Evolutionary conservation across 2,329 filamentous ascomycete species (phyloP).

Genomic region (Fusarium sp.): DNA sequence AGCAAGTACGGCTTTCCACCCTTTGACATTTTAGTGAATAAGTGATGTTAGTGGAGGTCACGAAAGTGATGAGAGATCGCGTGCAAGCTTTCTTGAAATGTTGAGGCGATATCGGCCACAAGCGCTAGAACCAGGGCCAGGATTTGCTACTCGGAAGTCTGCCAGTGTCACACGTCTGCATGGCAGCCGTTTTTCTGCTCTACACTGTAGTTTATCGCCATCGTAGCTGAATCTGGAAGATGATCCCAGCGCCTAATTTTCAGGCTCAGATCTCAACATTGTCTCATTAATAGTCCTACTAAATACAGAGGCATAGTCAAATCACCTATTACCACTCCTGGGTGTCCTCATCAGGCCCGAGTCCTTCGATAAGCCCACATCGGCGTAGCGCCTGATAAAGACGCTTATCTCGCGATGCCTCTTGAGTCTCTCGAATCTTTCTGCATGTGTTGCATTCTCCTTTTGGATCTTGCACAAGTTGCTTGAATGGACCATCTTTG

Average conservation of each 20-base stretch:
- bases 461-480: background rate
- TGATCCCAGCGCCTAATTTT: no score
- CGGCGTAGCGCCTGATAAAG: no score
- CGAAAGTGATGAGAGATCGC: accelerated
- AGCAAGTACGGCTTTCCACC: no score
- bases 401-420: background rate
- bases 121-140: background rate
- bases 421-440: background rate
- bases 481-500: background rate
- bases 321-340: background rate
- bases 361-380: background rate
- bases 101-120: background rate
- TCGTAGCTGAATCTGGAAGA: no score
- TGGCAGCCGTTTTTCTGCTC: background rate
- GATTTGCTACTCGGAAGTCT: background rate
- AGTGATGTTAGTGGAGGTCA: accelerated
- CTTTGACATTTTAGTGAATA: background rate
- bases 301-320: no score
- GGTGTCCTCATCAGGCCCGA: background rate
- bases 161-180: background rate
- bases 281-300: no score
- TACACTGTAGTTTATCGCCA: background rate
- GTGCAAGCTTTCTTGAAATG: accelerated
- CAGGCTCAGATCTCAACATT: no score
- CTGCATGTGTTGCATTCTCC: background rate